A percentile compares a stretch with the other conserved stretches of the same genome.
Conservation (phyloP, 2,329 filamentous ascomycete genomes). For the Seiridium cupressi region DNA sequence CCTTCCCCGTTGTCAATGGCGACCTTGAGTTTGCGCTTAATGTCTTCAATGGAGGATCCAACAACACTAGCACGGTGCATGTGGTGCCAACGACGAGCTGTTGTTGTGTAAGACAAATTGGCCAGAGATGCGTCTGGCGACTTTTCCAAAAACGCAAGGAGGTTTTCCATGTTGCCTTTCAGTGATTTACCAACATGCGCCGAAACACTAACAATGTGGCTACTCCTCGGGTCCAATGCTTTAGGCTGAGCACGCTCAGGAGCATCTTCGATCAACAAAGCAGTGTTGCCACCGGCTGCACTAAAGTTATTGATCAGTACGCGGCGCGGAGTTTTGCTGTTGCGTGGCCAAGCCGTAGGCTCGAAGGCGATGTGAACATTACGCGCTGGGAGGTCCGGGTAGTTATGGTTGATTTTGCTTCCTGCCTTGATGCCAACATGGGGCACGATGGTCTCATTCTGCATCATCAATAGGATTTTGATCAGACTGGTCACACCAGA, state of each 20-base stretch:
- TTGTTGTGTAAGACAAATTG: slow-evolving; percentile 63
- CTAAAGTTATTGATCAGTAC: slow-evolving; percentile 51
- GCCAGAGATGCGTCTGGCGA: slow-evolving; percentile 46
- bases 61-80: slow-evolving; percentile 44
- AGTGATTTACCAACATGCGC: slow-evolving; percentile 51
- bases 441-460: slow-evolving; percentile 36
- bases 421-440: slow-evolving; percentile 43
- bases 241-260: background rate
- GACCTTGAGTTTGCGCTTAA: slow-evolving; percentile 30
- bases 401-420: slow-evolving; percentile 39
- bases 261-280: slow-evolving; percentile 20
- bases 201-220: slow-evolving; percentile 45
- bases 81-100: slow-evolving; percentile 59
- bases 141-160: slow-evolving; percentile 49
- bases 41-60: slow-evolving; percentile 32
- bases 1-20: slow-evolving; percentile 36
- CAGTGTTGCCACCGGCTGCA: slow-evolving; percentile 48
- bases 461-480: slow-evolving; percentile 21
- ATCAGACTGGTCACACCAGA: slow-evolving; percentile 24
- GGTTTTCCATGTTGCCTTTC: slow-evolving; percentile 49
- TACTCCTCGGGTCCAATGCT: slow-evolving; percentile 42
- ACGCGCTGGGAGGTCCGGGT: slow-evolving; percentile 39
- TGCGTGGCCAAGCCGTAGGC: slow-evolving; percentile 31
- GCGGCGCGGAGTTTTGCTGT: slow-evolving; percentile 22
- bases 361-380: slow-evolving; percentile 37